Conservation (phyloP, 2,329 filamentous ascomycete genomes). For the Colletotrichum sp. region DNA sequence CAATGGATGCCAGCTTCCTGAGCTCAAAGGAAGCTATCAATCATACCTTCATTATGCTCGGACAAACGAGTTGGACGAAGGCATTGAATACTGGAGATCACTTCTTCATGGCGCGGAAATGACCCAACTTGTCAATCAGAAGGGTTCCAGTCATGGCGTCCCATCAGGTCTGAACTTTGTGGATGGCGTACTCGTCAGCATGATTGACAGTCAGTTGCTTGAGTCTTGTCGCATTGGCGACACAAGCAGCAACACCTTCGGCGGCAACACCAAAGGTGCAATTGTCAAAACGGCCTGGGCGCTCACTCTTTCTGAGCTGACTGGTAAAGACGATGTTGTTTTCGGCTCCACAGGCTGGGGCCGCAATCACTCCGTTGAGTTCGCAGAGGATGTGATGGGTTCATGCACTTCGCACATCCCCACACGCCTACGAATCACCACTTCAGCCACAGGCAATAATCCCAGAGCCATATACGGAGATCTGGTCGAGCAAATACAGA, state of each 20-base stretch:
- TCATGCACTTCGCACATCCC: constrained; percentile 6
- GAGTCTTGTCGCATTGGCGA: not conserved
- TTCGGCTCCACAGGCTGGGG: constrained; percentile 5
- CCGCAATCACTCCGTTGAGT: not conserved
- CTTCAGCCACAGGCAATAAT: not conserved
- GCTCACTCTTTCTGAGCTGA: not conserved
- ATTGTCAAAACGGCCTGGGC: not conserved
- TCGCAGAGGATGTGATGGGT: constrained; percentile 7
- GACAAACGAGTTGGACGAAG: constrained; percentile 38
- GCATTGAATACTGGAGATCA: constrained; percentile 47
- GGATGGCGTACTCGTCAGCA: not conserved
- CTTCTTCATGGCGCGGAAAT: constrained; percentile 49
- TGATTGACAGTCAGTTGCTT: not conserved
- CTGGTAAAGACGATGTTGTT: not conserved
- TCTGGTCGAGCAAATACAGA: constrained; percentile 42
- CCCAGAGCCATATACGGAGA: not conserved
- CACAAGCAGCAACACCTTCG: not conserved
- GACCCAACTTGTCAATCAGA: constrained; percentile 34
- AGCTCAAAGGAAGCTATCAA: constrained; percentile 32
- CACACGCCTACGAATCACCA: not conserved
- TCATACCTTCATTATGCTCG: constrained; percentile 52
- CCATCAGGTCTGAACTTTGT: not conserved
- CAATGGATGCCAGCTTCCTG: constrained; percentile 24
- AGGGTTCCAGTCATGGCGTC: not conserved
- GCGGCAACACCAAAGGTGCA: not conserved